Evolutionary conservation across 495 filamentous ascomycete genomes (phyloP).

Genomic region (Penicillium salamii): DNA sequence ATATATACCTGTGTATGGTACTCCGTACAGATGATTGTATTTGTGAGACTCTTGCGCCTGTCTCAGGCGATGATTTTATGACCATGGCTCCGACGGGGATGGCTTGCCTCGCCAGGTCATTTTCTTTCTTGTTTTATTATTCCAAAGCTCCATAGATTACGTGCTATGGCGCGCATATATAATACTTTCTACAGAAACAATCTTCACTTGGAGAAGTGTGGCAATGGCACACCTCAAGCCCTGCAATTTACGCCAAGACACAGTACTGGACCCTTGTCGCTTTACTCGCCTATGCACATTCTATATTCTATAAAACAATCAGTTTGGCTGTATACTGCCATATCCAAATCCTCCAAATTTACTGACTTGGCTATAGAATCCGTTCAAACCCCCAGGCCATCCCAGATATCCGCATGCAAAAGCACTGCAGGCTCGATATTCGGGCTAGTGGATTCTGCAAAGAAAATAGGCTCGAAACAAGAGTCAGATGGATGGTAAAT

Average conservation of each 20-base stretch:
- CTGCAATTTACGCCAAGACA: no score
- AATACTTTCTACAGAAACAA: no score
- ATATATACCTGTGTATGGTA: conserved; percentile 28
- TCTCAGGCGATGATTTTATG: conserved; percentile 23
- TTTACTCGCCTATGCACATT: no score
- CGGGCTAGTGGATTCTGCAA: conserved; percentile 16
- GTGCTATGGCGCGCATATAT: neutral
- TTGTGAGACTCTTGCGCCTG: neutral
- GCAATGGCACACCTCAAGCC: no score
- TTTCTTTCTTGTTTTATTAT: conserved; percentile 8
- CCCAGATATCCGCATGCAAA: conserved; percentile 27
- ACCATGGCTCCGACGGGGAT: conserved; percentile 16
- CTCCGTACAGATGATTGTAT: conserved; percentile 8
- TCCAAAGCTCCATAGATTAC: neutral
- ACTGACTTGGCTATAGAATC: no score
- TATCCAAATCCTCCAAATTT: no score
- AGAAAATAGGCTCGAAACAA: conserved; percentile 23
- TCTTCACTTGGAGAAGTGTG: no score
- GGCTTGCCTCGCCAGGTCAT: conserved; percentile 3
- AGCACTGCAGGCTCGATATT: conserved; percentile 12
- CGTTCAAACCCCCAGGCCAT: conserved; percentile 25
- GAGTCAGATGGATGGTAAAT: conserved; percentile 23
- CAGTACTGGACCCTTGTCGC: no score
- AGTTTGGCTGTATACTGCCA: no score
- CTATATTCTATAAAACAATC: no score